Percentiles rank a stretch among this genome's conserved stretches.
These are phyloP conservation scores for Lathyrus aphaca DNA, from an alignment of 306 rosid species.

Conservation along the genomic window DNA sequence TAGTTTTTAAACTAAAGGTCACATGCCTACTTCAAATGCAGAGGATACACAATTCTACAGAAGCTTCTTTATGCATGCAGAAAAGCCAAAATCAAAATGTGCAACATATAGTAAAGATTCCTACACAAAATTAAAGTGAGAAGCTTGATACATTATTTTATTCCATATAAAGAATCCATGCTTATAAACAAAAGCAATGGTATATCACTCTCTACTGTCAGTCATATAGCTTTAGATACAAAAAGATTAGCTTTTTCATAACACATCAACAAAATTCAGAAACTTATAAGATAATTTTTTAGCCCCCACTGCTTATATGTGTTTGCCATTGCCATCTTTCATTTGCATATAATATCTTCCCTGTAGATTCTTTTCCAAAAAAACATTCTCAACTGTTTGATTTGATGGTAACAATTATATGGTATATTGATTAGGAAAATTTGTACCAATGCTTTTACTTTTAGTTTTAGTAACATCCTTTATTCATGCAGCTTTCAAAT, in stretches of 20 bases:
- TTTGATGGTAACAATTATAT: conserved; percentile 21
- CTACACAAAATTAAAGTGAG: conserved; percentile 28
- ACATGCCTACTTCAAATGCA: conserved; percentile 6
- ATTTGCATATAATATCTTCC: conserved; percentile 32
- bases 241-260: conserved; percentile 46
- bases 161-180: conserved; percentile 44
- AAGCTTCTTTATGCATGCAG: conserved; percentile 8
- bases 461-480: not conserved
- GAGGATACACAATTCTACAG: not conserved
- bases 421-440: conserved; percentile 10
- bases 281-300: conserved; percentile 31
- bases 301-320: conserved; percentile 39
- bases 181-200: conserved; percentile 40
- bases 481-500: not conserved
- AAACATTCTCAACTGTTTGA: conserved; percentile 28
- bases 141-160: conserved; percentile 38
- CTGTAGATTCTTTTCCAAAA: conserved; percentile 46
- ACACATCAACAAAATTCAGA: conserved; percentile 49
- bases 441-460: not conserved
- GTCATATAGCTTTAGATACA: conserved; percentile 39
- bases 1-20: not conserved
- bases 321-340: conserved; percentile 52
- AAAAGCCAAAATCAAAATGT: conserved; percentile 22
- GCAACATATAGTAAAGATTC: conserved; percentile 14
- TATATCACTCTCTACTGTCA: conserved; percentile 38